Base-by-base conservation (phyloP, 139 green algal genomes). In the Coelastrella sp. region DNA sequence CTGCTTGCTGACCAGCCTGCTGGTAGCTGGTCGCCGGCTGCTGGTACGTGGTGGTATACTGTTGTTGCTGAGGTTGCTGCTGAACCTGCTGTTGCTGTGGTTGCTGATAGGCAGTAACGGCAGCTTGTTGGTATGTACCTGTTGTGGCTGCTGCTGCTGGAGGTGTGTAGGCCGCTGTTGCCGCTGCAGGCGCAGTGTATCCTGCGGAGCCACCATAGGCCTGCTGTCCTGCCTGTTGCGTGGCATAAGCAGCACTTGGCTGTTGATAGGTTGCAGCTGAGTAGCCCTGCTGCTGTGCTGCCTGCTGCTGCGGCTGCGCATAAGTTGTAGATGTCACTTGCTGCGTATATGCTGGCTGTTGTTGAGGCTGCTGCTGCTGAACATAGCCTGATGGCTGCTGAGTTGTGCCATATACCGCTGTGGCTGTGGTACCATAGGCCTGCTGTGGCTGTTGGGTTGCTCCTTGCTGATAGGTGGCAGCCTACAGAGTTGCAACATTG, bases 201-300 rank as follows among this genome's bases (percentile, higher is more conserved):
- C 15, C 27, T 20, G 68, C 84, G n/a, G 66, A 81, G 7, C 20
- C 81, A 49, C 84, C 84, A 72, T 57, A 68, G 6, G 68, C 63
- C 82, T 88, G 82, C 82, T 88, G 82, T 78, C 58, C 81, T 76
- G 81, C 22, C 74, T 81, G 74, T 19, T 81, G 74, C 9, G 78
- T 66, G 68, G 78, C 78, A 84, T 66, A 66, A 19, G 74, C 61
- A 24, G n/a, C 63, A 70, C 35, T 56, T 15, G 57, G 78, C 80
- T 85, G 82, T 60, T 87, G 82, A 11, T 76, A 59, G 6, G 3
- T 68, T 9, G 60, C 22, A 35, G 84, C 63, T 27, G 65, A 7
- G 24, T 78, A 56, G 60, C 60, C 20, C 35, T 17, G 19, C 27
- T 81, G 84, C 84, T 79, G 82, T 65, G 65, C 27, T 65, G 61